These are phyloP conservation scores for Fennellomyces sp. DNA, from an alignment of 371 early-diverging fungal genomes.

Conservation along the genomic window DNA sequence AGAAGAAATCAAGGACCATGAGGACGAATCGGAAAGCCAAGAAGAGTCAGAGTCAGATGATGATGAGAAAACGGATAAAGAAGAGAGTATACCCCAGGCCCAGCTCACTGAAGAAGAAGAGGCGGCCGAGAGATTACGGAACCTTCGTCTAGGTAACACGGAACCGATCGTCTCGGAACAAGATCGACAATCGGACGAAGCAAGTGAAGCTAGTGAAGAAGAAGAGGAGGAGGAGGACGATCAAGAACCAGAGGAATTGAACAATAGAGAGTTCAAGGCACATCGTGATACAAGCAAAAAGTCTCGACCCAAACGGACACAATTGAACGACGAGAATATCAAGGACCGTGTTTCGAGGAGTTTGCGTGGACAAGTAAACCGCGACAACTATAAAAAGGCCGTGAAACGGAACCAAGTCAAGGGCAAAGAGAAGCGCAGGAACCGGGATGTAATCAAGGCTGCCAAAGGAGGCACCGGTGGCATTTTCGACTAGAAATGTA, in stretches of 20 bases:
- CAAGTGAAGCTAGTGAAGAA: slow-evolving; percentile 30
- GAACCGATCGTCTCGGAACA: slow-evolving; percentile 37
- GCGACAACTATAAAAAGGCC: slow-evolving; percentile 31
- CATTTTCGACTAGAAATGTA: slow-evolving; percentile 39
- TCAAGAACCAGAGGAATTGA: slow-evolving; percentile 35
- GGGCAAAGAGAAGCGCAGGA: slow-evolving; percentile 60
- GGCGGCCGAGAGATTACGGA: slow-evolving; percentile 21
- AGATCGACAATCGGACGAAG: slow-evolving; percentile 21
- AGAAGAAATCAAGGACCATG: slow-evolving; percentile 51
- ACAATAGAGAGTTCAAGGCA: slow-evolving; percentile 63
- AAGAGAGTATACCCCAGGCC: slow-evolving; percentile 24
- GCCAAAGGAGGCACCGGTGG: slow-evolving; percentile 33
- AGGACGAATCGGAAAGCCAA: slow-evolving; percentile 37
- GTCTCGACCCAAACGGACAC: slow-evolving; percentile 32
- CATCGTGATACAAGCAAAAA: slow-evolving; percentile 48
- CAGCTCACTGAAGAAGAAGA: slow-evolving; percentile 10
- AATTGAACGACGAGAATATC: slow-evolving; percentile 52
- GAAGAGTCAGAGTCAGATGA: slow-evolving; percentile 43
- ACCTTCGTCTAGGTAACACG: slow-evolving; percentile 47
- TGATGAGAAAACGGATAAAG: slow-evolving; percentile 26
- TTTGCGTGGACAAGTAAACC: slow-evolving; percentile 40
- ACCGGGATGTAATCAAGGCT: slow-evolving; percentile 33
- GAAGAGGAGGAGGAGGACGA: slow-evolving; percentile 28
- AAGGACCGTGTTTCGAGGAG: slow-evolving; percentile 61
- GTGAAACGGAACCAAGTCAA: slow-evolving; percentile 55